Percentiles rank a stretch among this genome's conserved stretches.
Evolutionary conservation across 2,329 filamentous ascomycete species (phyloP).

Genomic region (Colletotrichum camelliae): DNA sequence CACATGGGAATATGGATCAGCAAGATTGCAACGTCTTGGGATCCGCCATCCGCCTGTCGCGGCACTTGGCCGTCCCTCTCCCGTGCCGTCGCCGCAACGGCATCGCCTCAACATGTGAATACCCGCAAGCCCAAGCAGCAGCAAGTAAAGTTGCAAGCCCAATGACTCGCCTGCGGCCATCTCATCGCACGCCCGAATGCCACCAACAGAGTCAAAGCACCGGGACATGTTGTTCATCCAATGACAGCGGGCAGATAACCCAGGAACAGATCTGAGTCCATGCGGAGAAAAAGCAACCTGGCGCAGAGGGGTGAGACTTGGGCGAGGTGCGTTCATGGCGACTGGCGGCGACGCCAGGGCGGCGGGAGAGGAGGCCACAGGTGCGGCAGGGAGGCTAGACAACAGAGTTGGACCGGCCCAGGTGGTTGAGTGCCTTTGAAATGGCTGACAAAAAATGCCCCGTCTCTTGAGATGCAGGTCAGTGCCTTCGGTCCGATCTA

Average conservation of each 20-base stretch:
- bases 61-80: background rate
- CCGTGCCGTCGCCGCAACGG: background rate
- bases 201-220: background rate
- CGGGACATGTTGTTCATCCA: slow-evolving; percentile 5
- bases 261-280: background rate
- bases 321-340: background rate
- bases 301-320: background rate
- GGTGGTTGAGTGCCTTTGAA: background rate
- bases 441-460: background rate
- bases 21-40: background rate
- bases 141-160: background rate
- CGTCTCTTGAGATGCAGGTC: background rate
- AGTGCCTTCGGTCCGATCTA: background rate
- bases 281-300: background rate
- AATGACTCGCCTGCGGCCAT: background rate
- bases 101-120: background rate
- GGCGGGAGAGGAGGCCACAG: background rate
- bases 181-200: background rate
- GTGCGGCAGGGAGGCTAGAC: background rate
- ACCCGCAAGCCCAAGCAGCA: background rate
- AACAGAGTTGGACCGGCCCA: background rate
- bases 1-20: background rate
- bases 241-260: background rate
- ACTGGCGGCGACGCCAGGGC: background rate
- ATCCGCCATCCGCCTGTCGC: background rate